Percentiles rank a stretch among this genome's conserved stretches.
Evolutionary conservation across 2,329 filamentous ascomycete species (phyloP).

Genomic region (Cytospora piceae): DNA sequence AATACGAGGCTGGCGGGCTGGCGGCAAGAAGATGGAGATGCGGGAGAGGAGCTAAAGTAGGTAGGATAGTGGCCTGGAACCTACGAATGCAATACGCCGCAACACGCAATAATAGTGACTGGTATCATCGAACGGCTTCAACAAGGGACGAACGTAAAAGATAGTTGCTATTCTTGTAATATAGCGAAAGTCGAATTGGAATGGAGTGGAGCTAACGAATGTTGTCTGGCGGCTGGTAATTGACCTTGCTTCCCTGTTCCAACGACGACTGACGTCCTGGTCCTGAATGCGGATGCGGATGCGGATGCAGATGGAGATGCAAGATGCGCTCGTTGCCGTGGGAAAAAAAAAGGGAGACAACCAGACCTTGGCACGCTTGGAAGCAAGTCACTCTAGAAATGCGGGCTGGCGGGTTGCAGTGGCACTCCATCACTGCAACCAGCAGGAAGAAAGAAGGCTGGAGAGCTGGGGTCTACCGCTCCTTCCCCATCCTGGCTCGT

Average conservation of each 20-base stretch:
- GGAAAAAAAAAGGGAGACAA: not conserved
- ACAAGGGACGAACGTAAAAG: not conserved
- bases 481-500: conserved; percentile 12
- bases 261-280: conserved; percentile 6
- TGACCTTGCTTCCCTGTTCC: not conserved
- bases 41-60: conserved; percentile 5
- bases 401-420: conserved; percentile 20
- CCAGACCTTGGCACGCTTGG: conserved; percentile 1
- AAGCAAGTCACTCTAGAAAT: not conserved
- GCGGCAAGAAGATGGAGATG: conserved; percentile 20
- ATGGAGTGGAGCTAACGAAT: not conserved
- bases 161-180: not conserved
- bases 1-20: conserved; percentile 27
- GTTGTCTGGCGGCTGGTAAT: not conserved
- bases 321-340: conserved; percentile 24
- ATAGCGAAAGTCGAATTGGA: not conserved
- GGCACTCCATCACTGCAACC: not conserved
- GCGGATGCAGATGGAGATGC: conserved; percentile 11
- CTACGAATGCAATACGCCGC: conserved; percentile 8
- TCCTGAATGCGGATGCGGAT: conserved; percentile 14
- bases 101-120: not conserved
- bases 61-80: not conserved
- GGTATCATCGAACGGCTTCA: not conserved
- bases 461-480: conserved; percentile 9
- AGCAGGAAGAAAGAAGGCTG: conserved; percentile 14